Conservation (phyloP, 140 eudicot species). For the Senecio squalidus region DNA sequence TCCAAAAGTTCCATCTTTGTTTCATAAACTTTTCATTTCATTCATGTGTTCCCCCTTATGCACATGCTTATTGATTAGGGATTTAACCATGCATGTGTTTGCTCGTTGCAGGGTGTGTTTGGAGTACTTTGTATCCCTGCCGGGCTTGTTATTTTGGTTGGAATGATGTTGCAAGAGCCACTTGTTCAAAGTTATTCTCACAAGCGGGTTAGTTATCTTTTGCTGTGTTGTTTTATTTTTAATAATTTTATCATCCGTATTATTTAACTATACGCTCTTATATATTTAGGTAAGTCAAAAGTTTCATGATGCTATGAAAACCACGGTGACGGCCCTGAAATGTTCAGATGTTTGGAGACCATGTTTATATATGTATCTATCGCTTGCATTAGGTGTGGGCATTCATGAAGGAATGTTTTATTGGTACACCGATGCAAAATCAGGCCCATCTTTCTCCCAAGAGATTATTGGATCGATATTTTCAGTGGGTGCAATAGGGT, state of each 20-base stretch:
- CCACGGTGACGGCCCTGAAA: constrained; percentile 66
- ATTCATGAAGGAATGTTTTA: constrained; percentile 93
- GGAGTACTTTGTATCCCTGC: constrained; percentile 72
- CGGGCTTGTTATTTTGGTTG: constrained; percentile 70
- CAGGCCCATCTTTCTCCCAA: constrained; percentile 79
- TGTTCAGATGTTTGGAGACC: constrained; percentile 75
- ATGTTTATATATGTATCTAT: constrained; percentile 78
- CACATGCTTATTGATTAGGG: background rate
- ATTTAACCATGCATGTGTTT: constrained; percentile 4
- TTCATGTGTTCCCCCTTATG: too few relatives aligned
- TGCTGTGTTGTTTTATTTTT: background rate
- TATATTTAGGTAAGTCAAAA: constrained; percentile 67
- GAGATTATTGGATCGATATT: constrained; percentile 68
- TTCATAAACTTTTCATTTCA: background rate
- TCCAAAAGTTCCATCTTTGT: background rate
- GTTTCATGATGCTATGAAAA: constrained; percentile 57
- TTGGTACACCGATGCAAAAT: constrained; percentile 77
- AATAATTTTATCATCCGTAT: background rate
- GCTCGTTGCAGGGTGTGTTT: constrained; percentile 59
- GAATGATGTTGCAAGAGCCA: constrained; percentile 64
- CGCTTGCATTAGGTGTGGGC: constrained; percentile 66
- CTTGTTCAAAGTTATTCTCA: constrained; percentile 42
- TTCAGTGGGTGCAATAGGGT: constrained; percentile 79
- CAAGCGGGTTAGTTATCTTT: constrained; percentile 53
- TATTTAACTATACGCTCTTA: background rate